Evolutionary conservation across 208 protist species (phyloP).

Genomic region (Lotmaria passim): DNA sequence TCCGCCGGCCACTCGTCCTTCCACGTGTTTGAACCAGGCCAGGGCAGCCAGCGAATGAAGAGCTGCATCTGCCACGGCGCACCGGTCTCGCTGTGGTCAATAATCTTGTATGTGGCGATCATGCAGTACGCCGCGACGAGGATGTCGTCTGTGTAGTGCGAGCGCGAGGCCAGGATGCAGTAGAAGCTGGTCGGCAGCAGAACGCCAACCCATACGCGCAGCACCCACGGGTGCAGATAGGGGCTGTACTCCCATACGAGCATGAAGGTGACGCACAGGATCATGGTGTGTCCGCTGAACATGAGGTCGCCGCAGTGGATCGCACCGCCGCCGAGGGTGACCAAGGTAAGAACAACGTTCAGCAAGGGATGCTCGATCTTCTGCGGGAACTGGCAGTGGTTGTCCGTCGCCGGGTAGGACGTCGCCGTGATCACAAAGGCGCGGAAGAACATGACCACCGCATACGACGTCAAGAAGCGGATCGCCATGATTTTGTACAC

Average conservation of each 20-base stretch:
- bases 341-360: constrained; percentile 83
- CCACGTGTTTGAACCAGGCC: constrained; percentile 44
- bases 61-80: constrained; percentile 82
- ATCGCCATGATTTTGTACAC: constrained; percentile 62
- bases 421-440: constrained; percentile 75
- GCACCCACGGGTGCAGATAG: constrained; percentile 54
- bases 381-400: constrained; percentile 75
- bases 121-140: constrained; percentile 68
- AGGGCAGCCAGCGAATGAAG: constrained; percentile 79
- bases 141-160: constrained; percentile 91
- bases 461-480: constrained; percentile 76
- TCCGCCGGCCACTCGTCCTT: constrained; percentile 12
- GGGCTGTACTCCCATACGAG: constrained; percentile 70
- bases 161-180: constrained; percentile 81
- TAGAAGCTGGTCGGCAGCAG: constrained; percentile 64
- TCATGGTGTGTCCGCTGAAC: constrained; percentile 92
- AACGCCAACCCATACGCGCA: constrained; percentile 40
- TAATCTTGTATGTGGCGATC: constrained; percentile 63
- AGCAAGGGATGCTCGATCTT: constrained; percentile 63
- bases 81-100: constrained; percentile 58
- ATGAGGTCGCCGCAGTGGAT: constrained; percentile 92
- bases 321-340: constrained; percentile 73
- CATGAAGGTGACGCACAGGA: constrained; percentile 59
- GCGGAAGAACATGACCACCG: constrained; percentile 70
- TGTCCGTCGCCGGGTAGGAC: constrained; percentile 83